Conservation (phyloP, 202 grass and related monocot species). For the Miscanthus sacchariflorus region DNA sequence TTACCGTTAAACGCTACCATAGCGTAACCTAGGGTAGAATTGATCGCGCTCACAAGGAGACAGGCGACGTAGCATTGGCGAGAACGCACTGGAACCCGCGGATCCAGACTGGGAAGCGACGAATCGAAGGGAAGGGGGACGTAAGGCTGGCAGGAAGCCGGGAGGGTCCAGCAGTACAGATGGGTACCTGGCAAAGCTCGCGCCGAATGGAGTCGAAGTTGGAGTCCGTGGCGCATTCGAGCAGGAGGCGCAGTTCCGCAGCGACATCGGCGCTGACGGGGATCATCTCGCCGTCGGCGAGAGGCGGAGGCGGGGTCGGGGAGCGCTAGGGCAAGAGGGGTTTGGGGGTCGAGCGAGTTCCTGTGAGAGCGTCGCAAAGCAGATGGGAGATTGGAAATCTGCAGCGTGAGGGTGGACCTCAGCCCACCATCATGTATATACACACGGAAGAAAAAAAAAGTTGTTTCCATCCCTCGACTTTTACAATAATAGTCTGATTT, state of each 20-base stretch:
- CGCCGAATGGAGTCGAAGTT: conserved; percentile 17
- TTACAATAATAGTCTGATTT: too few species aligned
- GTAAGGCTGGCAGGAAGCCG: not conserved
- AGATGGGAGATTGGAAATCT: too few species aligned
- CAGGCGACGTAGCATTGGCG: not conserved
- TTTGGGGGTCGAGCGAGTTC: not conserved
- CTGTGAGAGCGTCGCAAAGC: not conserved
- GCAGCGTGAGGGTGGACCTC: too few species aligned
- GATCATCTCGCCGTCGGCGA: conserved; percentile 16
- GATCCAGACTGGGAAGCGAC: not conserved
- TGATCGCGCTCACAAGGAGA: not conserved
- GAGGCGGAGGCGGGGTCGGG: not conserved
- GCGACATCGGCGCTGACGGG: not conserved
- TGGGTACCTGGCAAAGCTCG: conserved; percentile 20
- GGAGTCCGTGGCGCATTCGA: conserved; percentile 8
- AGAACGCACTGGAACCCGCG: not conserved
- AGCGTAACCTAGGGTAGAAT: not conserved
- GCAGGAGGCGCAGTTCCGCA: conserved; percentile 17
- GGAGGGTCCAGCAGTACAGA: not conserved
- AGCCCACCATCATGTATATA: too few species aligned
- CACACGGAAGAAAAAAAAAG: too few species aligned
- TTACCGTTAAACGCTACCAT: not conserved
- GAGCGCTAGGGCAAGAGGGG: not conserved
- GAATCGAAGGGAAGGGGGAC: not conserved
- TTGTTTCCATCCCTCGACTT: too few species aligned